Evolutionary conservation across 2,329 filamentous ascomycete genomes (phyloP).

Genomic region (Hortaea sp.): DNA sequence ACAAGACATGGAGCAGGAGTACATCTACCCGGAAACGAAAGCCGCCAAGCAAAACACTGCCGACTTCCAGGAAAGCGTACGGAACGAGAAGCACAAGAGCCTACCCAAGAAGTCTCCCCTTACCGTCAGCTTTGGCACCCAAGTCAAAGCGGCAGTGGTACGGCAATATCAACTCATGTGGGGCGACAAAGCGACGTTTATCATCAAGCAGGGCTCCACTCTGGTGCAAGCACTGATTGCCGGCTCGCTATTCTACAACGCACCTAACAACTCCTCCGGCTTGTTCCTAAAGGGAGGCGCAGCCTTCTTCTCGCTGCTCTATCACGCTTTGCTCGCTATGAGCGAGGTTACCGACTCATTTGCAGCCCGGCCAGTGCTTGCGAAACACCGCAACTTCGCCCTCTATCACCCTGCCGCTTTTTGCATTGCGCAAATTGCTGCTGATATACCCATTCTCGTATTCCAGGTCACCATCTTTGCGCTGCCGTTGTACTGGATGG

Average conservation of each 20-base stretch:
- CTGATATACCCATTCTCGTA: slow-evolving; percentile 60
- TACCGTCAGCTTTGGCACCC: slow-evolving; percentile 42
- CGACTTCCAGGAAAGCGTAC: slow-evolving; percentile 45
- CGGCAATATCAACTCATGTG: slow-evolving; percentile 78
- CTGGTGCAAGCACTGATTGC: slow-evolving; percentile 69
- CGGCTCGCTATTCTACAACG: slow-evolving; percentile 67
- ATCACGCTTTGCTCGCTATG: slow-evolving; percentile 83
- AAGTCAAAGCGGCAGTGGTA: slow-evolving; percentile 74
- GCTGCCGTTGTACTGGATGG: slow-evolving; percentile 74
- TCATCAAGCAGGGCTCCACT: slow-evolving; percentile 59
- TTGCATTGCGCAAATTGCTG: slow-evolving; percentile 73
- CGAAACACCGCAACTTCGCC: slow-evolving; percentile 75
- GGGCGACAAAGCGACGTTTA: slow-evolving; percentile 71
- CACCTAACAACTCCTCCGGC: slow-evolving; percentile 51
- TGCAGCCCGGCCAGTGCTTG: slow-evolving; percentile 65
- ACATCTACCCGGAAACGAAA: slow-evolving; percentile 63
- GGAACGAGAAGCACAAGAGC: slow-evolving; percentile 44
- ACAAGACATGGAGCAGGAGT: slow-evolving; percentile 41
- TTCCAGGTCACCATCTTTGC: slow-evolving; percentile 62
- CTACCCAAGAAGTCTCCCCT: slow-evolving; percentile 31
- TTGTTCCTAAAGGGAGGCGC: slow-evolving; percentile 76
- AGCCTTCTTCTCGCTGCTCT: slow-evolving; percentile 68
- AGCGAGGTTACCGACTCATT: slow-evolving; percentile 68
- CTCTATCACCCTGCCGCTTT: slow-evolving; percentile 74
- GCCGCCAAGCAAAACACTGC: slow-evolving; percentile 59